Base-by-base conservation (phyloP, 2,329 filamentous ascomycete species). In the Trichoderma breve region DNA sequence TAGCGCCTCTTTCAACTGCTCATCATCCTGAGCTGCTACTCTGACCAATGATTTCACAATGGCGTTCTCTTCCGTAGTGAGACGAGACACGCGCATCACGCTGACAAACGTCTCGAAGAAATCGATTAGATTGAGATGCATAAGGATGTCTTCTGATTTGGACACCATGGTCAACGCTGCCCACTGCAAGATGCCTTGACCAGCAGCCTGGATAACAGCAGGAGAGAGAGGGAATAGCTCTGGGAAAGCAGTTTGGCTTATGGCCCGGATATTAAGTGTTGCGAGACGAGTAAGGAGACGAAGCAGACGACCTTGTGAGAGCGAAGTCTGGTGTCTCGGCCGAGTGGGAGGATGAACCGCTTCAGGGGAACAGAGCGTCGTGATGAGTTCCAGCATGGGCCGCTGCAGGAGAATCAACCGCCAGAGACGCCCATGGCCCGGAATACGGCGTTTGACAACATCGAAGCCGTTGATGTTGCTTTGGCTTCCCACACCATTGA, bases 371-470 rank as follows among this genome's bases (percentile, higher is more conserved):
- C 80, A 82, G 30, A 76, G 71, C 1, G 73, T 65, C 18, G 85
- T 80, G 24, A 90, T 79, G n/a, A 86, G 78, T 4, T 78, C 75
- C 74, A 88, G 85, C 28, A 84, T 78, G 14, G 83, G 79, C 1
- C 77, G 78, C 60, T 86, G 82, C 28, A 82, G 79, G 60, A 90
- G 84, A 6, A 90, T 77, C 4, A 87, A 80, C 12, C 82, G 79
- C 89, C 88, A 91, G 61, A 91, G 78, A 1, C 83, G 79, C 2
- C 84, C 87, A 70, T 88, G 84, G 0, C 88, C 88, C 0, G 83
- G 83, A 0, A 81, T 72, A 18, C 79, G 82, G 18, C 82, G 81
- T 14, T 81, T 77, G 3, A 80, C 76, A 34, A 85, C 76, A 47
- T 83, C 80, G 3, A 39, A 28, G 30, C 81, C 81, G 39, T 79